These are phyloP conservation scores for Monosporozyma unispora DNA, from an alignment of 805 yeast species.

Conservation along the genomic window DNA sequence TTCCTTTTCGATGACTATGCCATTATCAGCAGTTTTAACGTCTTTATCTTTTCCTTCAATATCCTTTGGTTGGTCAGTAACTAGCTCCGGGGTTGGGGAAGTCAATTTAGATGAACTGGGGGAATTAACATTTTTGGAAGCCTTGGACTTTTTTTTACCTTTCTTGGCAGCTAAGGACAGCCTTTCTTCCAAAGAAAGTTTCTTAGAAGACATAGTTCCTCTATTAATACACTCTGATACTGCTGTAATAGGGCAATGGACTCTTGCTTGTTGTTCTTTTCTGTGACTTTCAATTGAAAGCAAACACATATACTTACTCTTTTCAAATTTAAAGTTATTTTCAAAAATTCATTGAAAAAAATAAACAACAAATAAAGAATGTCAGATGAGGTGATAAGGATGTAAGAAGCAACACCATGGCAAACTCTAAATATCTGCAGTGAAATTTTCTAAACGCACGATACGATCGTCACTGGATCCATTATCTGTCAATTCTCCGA, in stretches of 20 bases:
- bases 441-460: background rate
- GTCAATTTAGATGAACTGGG: background rate
- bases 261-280: background rate
- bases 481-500: background rate
- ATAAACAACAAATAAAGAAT: background rate
- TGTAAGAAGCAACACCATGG: too few relatives aligned
- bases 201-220: constrained; percentile 30
- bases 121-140: background rate
- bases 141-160: constrained; percentile 25
- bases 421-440: background rate
- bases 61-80: background rate
- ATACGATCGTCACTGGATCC: background rate
- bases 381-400: background rate
- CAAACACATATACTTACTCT: background rate
- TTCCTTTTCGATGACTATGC: background rate
- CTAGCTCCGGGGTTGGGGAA: background rate
- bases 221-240: background rate
- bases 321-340: background rate
- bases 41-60: background rate
- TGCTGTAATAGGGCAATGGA: background rate
- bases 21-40: background rate
- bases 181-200: constrained; percentile 76
- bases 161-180: constrained; percentile 69
- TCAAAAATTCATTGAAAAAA: background rate
- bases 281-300: background rate